Conservation (phyloP, 2,329 filamentous ascomycete genomes). For the Talaromyces sp. region DNA sequence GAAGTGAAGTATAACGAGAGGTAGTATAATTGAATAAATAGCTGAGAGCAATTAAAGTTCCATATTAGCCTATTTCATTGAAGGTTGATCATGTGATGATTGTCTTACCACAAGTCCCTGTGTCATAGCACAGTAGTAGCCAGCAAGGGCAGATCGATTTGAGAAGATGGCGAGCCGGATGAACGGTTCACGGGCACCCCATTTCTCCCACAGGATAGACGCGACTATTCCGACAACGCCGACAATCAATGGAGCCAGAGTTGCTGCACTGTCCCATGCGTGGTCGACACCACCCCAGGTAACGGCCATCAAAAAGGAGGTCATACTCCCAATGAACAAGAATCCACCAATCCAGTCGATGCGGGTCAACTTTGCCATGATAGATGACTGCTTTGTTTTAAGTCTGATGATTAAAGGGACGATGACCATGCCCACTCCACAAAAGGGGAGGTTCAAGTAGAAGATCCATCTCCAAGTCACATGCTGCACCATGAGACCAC, state of each 20-base stretch:
- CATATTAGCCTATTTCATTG: neutral
- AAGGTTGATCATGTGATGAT: neutral
- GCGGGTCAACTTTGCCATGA: conserved; percentile 17
- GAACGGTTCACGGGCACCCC: conserved; percentile 1
- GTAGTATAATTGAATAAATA: conserved; percentile 54
- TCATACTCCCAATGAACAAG: conserved; percentile 37
- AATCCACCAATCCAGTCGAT: conserved; percentile 41
- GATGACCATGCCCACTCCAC: conserved; percentile 48
- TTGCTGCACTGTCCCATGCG: conserved; percentile 35
- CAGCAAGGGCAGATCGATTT: neutral
- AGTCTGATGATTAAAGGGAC: conserved; percentile 55
- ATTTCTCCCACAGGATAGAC: conserved; percentile 31
- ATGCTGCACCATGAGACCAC: conserved; percentile 40
- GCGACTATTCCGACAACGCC: conserved; percentile 29
- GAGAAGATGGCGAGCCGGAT: conserved; percentile 1
- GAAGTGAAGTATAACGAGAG: conserved; percentile 44
- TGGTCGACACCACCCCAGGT: conserved; percentile 40
- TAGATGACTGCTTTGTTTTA: conserved; percentile 53
- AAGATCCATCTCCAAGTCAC: conserved; percentile 42
- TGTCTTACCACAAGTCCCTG: conserved; percentile 38
- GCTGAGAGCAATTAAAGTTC: conserved; percentile 52
- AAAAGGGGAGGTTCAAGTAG: conserved; percentile 61
- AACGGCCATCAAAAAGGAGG: conserved; percentile 37
- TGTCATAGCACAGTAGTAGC: conserved; percentile 39
- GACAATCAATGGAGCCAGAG: conserved; percentile 34